Evolutionary conservation across 768 basidiomycete species (phyloP), one percentile per base, ranked within the genome.

Genomic region (Leccinellum rugosiceps): DNA sequence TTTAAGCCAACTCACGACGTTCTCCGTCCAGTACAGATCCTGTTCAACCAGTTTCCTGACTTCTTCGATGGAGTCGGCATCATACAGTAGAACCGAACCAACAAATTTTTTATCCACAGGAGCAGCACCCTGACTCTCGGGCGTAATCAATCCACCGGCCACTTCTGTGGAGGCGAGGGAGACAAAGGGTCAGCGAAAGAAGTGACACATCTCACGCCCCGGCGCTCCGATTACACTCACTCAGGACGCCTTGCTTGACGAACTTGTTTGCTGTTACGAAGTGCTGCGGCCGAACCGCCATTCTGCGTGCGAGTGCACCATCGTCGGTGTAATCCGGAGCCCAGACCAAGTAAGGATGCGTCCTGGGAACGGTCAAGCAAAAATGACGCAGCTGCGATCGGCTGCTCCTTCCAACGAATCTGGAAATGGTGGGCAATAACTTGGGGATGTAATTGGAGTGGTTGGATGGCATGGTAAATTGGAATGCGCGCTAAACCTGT

Each of bases 321-420:
- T 77, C 76, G 53, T 86, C 83, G 13, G 80, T 80, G 63, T 77
- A 80, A 66, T 90, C 88, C 3, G 86, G 87, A 2, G 86, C 85
- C 62, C 82, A 88, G 30, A 90, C 82, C 53, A 86, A 62, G 67
- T 63, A 71, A 2, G 62, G 34, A 1, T 51, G 61, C 3, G 26
- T 50, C 35, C 53, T 64, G 15, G 55, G 53, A 25, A 44, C 4
- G 38, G 50, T 58, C 31, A 41, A 46, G 25, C 28, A 60, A 46
- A 70, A 65, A 49, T 17, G 21, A 41, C 62, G 68, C 41, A 56
- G 32, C 11, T 32, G 58, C 1, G 46, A 47, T 13, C 53, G 61
- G 13, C 19, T 15, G 6, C 30, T 35, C 9, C 14, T 32, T 8
- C 32, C 15, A 1, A 53, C 28, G 21, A 35, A 26, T 52, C 45